Evolutionary conservation across 2,329 filamentous ascomycete species (phyloP), one percentile per base, ranked within the genome.

Genomic region (Catunica adiposa): DNA sequence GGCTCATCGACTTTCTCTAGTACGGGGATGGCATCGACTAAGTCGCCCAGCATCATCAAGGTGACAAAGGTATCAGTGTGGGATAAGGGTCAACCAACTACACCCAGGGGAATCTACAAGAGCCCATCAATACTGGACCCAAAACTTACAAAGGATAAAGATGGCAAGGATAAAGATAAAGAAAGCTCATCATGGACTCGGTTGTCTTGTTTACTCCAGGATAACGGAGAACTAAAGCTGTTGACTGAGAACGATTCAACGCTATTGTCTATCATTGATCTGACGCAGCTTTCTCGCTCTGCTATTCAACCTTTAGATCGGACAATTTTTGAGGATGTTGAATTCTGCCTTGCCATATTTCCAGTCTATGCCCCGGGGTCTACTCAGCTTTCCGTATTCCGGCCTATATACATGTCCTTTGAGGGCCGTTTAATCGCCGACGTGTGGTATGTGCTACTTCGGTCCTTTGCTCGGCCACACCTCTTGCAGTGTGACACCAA

Each of bases 341-440:
- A 96, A 58, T 92, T 86, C 64, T 97, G 89, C 70, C 86, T 98
- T 60, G 89, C 87, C 54, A 90, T 98, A 50, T 96, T 96, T 64
- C 90, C 92, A 15, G 89, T 90, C 60, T 97, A 98, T 68, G 82
- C 87, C 0, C 76, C 84, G 8, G 80, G 80, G 20, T 78, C 86
- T 1, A 84, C 80, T 2, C 78, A 84, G 17, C 73, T 90, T 56
- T 84, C 84, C 5, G 78, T 90, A 26, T 82, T 88, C 58, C 81
- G 86, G n/a, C 90, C 92, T 0, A 82, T 97, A 37, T 96, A 94
- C 65, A 73, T 98, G 34, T 85, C 87, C 2, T 70, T 96, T 47
- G 90, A 97, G 62, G 89, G 80, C 25, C 79, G 89, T 44, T 81
- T 94, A 5, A 74, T 94, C n/a, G 95, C 94, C 63, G 92, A 98